A percentile compares a stretch with the other conserved stretches of the same genome.
These are phyloP conservation scores for Salicornia ramosissima DNA, from an alignment of 148 eudicot genomes.

Conservation along the genomic window DNA sequence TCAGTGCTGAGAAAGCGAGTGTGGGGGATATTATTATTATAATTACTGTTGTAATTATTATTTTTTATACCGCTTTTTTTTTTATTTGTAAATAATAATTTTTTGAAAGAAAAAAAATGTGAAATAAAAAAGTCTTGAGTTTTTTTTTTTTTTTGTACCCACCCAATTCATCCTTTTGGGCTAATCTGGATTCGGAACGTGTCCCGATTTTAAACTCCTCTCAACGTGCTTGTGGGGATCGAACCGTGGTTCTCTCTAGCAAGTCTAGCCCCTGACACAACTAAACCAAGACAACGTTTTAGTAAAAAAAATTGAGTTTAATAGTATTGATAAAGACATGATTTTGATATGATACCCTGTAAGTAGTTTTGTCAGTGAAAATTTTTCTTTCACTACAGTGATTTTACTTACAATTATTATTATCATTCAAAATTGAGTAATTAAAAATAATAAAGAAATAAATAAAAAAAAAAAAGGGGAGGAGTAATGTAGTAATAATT, in stretches of 20 bases:
- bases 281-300: too few relatives aligned
- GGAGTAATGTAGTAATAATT: too few relatives aligned
- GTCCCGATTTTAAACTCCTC: too few relatives aligned
- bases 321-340: slow-evolving; percentile 11
- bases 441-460: not conserved
- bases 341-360: slow-evolving; percentile 24
- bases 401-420: not conserved
- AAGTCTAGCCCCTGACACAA: too few relatives aligned
- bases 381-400: slow-evolving; percentile 11
- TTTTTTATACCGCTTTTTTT: not conserved
- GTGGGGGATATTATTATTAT: slow-evolving; percentile 16
- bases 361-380: slow-evolving; percentile 14
- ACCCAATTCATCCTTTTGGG: too few relatives aligned
- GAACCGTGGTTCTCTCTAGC: too few relatives aligned
- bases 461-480: not conserved
- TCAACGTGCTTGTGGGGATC: too few relatives aligned
- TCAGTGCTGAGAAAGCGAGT: slow-evolving; percentile 31
- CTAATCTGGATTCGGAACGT: too few relatives aligned
- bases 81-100: not conserved
- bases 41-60: not conserved
- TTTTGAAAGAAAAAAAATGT: not conserved
- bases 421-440: too few relatives aligned
- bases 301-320: too few relatives aligned
- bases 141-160: too few relatives aligned
- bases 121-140: too few relatives aligned